Evolutionary conservation across 2,329 filamentous ascomycete species (phyloP).

Genomic region (Mariannaea elegans): DNA sequence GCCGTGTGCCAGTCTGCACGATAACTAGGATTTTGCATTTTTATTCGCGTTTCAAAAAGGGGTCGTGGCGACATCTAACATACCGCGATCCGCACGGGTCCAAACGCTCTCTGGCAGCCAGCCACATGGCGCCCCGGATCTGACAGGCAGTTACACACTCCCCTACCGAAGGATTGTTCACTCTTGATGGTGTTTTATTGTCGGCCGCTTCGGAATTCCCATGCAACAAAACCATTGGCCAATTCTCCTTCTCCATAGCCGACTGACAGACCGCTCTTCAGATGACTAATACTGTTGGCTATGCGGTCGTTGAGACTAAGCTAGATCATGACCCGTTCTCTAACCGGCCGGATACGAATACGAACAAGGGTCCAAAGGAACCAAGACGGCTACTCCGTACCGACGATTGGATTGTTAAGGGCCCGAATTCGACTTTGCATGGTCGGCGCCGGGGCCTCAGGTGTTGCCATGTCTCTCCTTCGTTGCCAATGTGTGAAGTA

Average conservation of each 20-base stretch:
- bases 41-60: no score
- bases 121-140: background rate
- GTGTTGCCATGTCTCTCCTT: background rate
- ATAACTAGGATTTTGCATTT: no score
- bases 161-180: constrained; percentile 3
- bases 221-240: constrained; percentile 18
- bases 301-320: background rate
- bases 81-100: no score
- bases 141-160: background rate
- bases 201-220: constrained; percentile 4
- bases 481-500: no score
- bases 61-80: no score
- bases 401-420: constrained; percentile 8
- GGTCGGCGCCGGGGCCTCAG: background rate
- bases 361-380: constrained; percentile 25
- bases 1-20: no score
- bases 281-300: constrained; percentile 22
- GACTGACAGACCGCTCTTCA: constrained; percentile 32
- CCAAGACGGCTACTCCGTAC: background rate
- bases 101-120: background rate
- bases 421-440: constrained; percentile 24
- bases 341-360: constrained; percentile 35
- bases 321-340: background rate
- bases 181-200: constrained; percentile 11
- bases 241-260: constrained; percentile 14